Evolutionary conservation across 345 rosid genomes (phyloP), one percentile per base, ranked within the genome.

Genomic region (Euclidium syriacum): DNA sequence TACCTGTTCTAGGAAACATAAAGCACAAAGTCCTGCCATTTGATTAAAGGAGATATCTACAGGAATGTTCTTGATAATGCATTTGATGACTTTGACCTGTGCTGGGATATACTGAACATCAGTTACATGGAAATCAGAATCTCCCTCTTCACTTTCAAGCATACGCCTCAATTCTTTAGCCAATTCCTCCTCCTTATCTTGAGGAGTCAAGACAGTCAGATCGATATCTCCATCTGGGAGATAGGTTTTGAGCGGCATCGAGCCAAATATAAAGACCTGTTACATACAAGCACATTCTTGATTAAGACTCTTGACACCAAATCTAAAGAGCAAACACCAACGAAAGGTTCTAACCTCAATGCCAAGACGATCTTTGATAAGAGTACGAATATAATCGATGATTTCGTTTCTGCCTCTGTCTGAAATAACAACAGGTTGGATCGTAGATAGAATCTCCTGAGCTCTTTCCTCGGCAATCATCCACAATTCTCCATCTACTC

Each of bases 211-310:
- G 24, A 75, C 80, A 17, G 96, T 91, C 78, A 91, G 70, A 78
- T 91, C 98, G 42, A 91, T 82, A 79, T 91, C 98, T 51, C 98
- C 98, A 77, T 91, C 98, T 7, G 98, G 96, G 49, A 91, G 90
- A 73, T 84, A 91, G 12, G 95, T 82, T 78, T 83, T 88, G 36
- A 91, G 41, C 15, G 96, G 96, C 65, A 91, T 86, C 0, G 95
- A 87, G 34, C 95, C 95, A 78, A 80, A 84, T 14, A 77, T 52
- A 67, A 82, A 82, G 26, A 85, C 87, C 97, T 90, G 77, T 30
- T 50, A 55, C 33, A 70, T 27, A 62, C 64, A 62, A 18, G 2
- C 7, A 27, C 67, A 25, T 25, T 23, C n/a, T 17, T 32, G 3
- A 34, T 33, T 4, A 35, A 46, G 43, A 53, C 36, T 44, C 36